Conservation (phyloP, 1,284 basidiomycete species). For the Pseudozyma tsukubaensis region DNA sequence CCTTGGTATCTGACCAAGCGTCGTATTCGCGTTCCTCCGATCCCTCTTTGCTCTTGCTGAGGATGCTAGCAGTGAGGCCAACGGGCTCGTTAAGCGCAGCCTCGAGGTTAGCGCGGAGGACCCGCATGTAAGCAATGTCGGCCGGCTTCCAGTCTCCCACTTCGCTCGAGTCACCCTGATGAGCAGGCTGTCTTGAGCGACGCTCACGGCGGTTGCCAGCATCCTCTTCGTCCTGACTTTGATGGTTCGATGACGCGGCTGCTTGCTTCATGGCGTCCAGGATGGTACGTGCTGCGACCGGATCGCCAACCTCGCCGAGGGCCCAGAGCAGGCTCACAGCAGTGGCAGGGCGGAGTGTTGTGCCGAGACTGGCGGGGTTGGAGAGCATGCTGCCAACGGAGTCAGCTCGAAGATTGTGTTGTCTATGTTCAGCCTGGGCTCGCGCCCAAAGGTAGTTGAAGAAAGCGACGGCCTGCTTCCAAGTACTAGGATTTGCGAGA, state of each 20-base stretch:
- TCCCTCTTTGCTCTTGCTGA: neutral
- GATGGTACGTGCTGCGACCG: conserved; percentile 22
- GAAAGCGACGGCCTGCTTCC: conserved; percentile 18
- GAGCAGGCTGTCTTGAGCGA: neutral
- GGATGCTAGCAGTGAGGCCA: conserved; percentile 24
- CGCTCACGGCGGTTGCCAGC: conserved; percentile 6
- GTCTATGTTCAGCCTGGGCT: conserved; percentile 11
- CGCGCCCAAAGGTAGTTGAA: conserved; percentile 47
- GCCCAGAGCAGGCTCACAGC: conserved; percentile 21
- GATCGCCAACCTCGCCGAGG: conserved; percentile 19
- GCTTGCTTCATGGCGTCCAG: conserved; percentile 34
- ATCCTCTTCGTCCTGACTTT: neutral
- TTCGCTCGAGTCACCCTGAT: neutral
- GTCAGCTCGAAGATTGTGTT: neutral
- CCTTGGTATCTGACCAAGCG: conserved; percentile 30
- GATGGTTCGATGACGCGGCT: neutral
- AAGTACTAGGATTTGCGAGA: neutral
- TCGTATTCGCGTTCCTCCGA: conserved; percentile 9
- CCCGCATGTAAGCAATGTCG: conserved; percentile 21
- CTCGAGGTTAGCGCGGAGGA: conserved; percentile 21
- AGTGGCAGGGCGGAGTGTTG: conserved; percentile 1
- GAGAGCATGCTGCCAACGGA: neutral
- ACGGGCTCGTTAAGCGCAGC: conserved; percentile 7
- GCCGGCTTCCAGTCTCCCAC: conserved; percentile 20
- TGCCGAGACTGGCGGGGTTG: conserved; percentile 15